Evolutionary conservation across 139 green algal species (phyloP).

Genomic region (Edaphochlamys debaryana): DNA sequence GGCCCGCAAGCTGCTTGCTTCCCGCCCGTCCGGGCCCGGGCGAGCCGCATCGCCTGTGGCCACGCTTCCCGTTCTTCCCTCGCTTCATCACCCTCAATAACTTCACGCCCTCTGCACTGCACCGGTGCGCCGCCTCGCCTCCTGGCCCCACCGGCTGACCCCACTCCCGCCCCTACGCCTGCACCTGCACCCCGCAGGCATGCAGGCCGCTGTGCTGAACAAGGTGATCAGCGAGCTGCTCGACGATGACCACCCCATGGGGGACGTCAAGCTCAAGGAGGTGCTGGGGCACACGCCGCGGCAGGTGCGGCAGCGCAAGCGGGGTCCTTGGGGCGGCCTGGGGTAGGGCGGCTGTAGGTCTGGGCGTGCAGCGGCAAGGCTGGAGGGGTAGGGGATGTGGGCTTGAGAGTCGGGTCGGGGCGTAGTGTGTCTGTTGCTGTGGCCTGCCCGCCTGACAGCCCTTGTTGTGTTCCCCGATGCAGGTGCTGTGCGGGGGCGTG

Average conservation of each 20-base stretch:
- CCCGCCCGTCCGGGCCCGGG: too few relatives aligned
- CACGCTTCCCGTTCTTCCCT: too few relatives aligned
- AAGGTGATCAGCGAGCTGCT: slow-evolving; percentile 83
- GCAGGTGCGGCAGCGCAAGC: slow-evolving; percentile 72
- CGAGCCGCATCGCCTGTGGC: too few relatives aligned
- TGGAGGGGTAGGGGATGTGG: too few relatives aligned
- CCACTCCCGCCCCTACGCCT: too few relatives aligned
- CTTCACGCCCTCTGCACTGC: too few relatives aligned
- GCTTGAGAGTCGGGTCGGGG: too few relatives aligned
- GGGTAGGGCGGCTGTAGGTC: neutral
- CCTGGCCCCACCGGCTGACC: too few relatives aligned
- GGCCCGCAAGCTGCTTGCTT: too few relatives aligned
- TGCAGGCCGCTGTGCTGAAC: slow-evolving; percentile 97
- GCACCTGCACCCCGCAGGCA: slow-evolving; percentile 35
- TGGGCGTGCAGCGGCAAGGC: neutral
- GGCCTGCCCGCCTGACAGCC: neutral
- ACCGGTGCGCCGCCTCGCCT: too few relatives aligned
- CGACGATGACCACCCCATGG: slow-evolving; percentile 69
- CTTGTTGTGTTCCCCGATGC: neutral
- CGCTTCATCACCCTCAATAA: too few relatives aligned
- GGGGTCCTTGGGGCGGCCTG: too few relatives aligned
- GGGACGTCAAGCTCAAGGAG: slow-evolving; percentile 92
- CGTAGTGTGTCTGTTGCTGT: neutral
- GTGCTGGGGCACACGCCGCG: slow-evolving; percentile 95
- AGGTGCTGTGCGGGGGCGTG: slow-evolving; percentile 46